phyloP scores from a whole-genome alignment of 169 alveolate genomes.

The Neospora caninum region DNA sequence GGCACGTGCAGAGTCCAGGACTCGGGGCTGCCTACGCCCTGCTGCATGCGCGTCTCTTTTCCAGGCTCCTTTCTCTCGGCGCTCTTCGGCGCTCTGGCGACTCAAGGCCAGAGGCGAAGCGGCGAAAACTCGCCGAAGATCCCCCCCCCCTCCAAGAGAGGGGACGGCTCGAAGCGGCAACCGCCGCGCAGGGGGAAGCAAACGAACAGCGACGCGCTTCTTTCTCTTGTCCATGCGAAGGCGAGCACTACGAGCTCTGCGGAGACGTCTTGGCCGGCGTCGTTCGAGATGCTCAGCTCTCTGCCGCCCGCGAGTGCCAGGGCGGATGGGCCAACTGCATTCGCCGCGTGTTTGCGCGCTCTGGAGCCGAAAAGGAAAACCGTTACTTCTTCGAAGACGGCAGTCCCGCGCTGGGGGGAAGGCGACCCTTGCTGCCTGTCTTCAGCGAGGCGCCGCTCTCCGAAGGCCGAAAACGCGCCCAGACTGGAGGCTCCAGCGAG shows the following conservation, averaged over 20 bases:
- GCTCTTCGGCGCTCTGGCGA: neutral
- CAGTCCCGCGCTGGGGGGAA: neutral
- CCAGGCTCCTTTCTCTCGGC: neutral
- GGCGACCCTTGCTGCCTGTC: neutral
- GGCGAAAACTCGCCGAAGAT: neutral
- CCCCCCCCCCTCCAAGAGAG: neutral
- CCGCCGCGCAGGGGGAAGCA: neutral
- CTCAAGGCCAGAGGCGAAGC: neutral
- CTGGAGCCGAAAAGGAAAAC: neutral
- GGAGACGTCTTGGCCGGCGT: neutral
- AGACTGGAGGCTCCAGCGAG: too few species aligned
- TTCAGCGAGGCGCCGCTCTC: neutral
- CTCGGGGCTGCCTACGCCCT: constrained; percentile 16
- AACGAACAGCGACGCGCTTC: neutral
- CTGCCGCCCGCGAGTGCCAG: neutral
- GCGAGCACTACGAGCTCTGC: neutral
- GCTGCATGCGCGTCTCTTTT: neutral
- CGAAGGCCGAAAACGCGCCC: too few species aligned
- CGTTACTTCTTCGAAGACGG: neutral
- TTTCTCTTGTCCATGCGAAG: neutral
- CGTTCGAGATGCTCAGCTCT: neutral
- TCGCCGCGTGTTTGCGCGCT: neutral
- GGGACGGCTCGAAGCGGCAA: neutral
- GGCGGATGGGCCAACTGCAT: constrained; percentile 6
- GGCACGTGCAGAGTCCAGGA: neutral